Evolutionary conservation across 192 early-diverging fungal species (phyloP).

Genomic region (Linnemannia elongata): DNA sequence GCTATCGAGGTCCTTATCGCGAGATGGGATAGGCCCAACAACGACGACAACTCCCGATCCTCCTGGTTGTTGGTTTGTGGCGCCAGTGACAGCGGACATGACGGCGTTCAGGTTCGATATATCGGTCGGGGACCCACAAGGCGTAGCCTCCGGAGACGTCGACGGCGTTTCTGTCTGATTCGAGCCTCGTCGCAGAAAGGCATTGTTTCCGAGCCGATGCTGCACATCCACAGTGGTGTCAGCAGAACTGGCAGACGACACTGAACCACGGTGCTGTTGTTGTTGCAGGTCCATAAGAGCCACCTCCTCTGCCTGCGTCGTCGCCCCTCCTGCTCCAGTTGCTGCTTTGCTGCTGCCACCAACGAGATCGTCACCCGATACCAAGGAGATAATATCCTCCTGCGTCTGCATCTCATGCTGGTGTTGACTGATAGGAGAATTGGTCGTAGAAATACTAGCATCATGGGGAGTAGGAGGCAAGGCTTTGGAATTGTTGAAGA

Average conservation of each 20-base stretch:
- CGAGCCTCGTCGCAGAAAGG: constrained; percentile 10
- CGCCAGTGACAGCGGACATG: not conserved
- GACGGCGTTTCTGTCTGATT: constrained; percentile 17
- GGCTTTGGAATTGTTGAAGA: constrained; percentile 19
- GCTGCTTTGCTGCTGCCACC: too few relatives aligned
- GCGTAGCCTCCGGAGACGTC: constrained; percentile 30
- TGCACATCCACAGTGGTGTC: constrained; percentile 17
- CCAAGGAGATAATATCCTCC: constrained; percentile 21
- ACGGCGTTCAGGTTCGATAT: not conserved
- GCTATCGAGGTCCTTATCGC: not conserved
- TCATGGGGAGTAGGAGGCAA: not conserved
- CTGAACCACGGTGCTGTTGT: constrained; percentile 40
- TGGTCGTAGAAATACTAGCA: not conserved
- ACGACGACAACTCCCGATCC: too few relatives aligned
- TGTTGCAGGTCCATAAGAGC: constrained; percentile 12
- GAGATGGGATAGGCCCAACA: not conserved
- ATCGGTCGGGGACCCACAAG: constrained; percentile 12
- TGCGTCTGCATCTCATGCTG: constrained; percentile 6
- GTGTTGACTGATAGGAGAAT: not conserved
- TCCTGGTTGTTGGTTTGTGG: too few relatives aligned
- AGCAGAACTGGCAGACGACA: constrained; percentile 31
- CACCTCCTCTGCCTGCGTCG: not conserved
- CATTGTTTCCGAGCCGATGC: not conserved
- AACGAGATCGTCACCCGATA: not conserved
- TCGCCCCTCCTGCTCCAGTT: not conserved